Base-by-base conservation (phyloP, 352 stramenopile genomes). In the Albugo laibachii region DNA sequence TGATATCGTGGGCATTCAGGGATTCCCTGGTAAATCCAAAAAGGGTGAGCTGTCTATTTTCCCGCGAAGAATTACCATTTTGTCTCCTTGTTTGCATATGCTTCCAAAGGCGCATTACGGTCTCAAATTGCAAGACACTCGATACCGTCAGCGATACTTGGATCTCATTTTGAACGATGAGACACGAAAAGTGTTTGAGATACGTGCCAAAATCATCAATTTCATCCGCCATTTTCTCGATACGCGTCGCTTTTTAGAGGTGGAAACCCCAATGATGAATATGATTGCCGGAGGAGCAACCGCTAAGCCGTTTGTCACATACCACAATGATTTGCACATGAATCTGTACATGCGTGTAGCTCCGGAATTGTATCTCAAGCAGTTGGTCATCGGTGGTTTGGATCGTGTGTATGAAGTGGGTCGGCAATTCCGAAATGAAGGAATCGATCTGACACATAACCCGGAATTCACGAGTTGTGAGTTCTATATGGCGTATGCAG, bases 361-460 rank as follows among this genome's bases (percentile, higher is more conserved):
- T 14, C 96, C 93, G 0, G 95, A 99, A 65, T 68, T 99, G 37
- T 95, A 97, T 65, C 59, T 99, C 50, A 99, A 99, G 70, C 71
- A 96, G 48, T 61, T 99, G 15, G 85, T 99, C 20, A 95, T 99
- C 54, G 95, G 95, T 36, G 95, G 95, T 47, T 89, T 99, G 27
- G 89, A 98, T 46, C 77, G 85, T 45, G 95, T 99, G 16, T 99
- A 97, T 65, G 95, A 99, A 68, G 69, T 99, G 41, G 95, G 95
- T 35, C 84, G 93, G 12, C 95, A 98, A 59, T 99, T 99, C 66
- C 92, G 95, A 47, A 99, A 99, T 63, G 95, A 99, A 65, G 94
- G 95, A 42, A 94, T 99, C 39, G 94, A 93, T 36, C 79, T 94
- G 13, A 87, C 92, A 47, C 95, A 99, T 75, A 99, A 99, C 80